These are phyloP conservation scores for Borealophlyctis nickersoniae DNA, from an alignment of 192 early-diverging fungal genomes.

Conservation along the genomic window DNA sequence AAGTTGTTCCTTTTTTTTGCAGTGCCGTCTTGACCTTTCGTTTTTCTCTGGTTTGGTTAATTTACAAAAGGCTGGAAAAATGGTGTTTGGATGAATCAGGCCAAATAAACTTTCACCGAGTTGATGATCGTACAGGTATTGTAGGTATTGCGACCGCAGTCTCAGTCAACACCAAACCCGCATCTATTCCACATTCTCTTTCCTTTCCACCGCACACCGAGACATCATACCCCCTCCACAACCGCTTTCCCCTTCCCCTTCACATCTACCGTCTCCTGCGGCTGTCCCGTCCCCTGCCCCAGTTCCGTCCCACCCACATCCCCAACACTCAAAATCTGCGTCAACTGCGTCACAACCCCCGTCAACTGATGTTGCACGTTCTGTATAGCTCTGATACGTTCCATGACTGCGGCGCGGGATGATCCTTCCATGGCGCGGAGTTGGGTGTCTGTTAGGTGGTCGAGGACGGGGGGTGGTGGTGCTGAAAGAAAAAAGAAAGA, in stretches of 20 bases:
- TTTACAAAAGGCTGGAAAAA: too few species aligned
- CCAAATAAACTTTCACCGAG: too few species aligned
- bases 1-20: too few species aligned
- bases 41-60: too few species aligned
- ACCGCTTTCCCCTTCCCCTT: constrained; percentile 14
- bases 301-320: too few species aligned
- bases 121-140: too few species aligned
- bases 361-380: constrained; percentile 43
- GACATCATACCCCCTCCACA: not conserved
- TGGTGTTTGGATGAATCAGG: too few species aligned
- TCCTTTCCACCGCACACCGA: too few species aligned
- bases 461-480: constrained; percentile 13
- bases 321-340: constrained; percentile 39
- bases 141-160: too few species aligned
- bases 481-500: constrained; percentile 6
- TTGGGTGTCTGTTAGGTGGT: constrained; percentile 41
- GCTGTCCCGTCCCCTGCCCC: not conserved
- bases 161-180: too few species aligned
- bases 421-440: constrained; percentile 43
- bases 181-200: too few species aligned
- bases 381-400: constrained; percentile 36
- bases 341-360: constrained; percentile 42
- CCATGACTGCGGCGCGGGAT: constrained; percentile 39
- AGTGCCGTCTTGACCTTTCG: too few species aligned
- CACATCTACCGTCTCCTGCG: constrained; percentile 6